phyloP scores from a whole-genome alignment of 2,329 filamentous ascomycete species.

The Sclerotinia sclerotiorum region DNA sequence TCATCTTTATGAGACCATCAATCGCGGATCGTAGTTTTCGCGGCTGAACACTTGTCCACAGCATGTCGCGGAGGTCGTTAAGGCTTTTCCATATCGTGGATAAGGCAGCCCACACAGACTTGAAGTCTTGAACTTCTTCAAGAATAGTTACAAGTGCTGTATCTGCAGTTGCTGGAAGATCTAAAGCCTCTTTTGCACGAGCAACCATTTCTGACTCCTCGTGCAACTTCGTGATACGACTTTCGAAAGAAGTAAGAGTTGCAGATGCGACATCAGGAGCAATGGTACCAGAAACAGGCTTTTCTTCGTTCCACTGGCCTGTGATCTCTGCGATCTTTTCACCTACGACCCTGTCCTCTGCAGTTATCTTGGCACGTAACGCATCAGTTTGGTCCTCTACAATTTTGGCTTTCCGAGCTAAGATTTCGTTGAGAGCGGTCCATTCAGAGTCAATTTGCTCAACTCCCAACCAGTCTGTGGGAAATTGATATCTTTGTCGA shows the following conservation, averaged over 20 bases:
- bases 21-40: constrained; percentile 88
- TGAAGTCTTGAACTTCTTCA: constrained; percentile 97
- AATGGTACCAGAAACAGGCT: constrained; percentile 92
- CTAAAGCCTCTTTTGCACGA: constrained; percentile 94
- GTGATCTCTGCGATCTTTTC: constrained; percentile 86
- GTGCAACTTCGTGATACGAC: constrained; percentile 79
- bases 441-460: constrained; percentile 97
- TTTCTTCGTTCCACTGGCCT: constrained; percentile 89
- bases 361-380: constrained; percentile 87
- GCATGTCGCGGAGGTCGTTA: constrained; percentile 85
- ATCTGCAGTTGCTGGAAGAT: constrained; percentile 77
- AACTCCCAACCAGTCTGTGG: constrained; percentile 89
- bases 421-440: constrained; percentile 87
- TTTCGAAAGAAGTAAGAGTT: constrained; percentile 79
- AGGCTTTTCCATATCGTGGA: constrained; percentile 96
- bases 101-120: constrained; percentile 94
- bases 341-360: constrained; percentile 87
- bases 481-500: constrained; percentile 91
- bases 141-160: constrained; percentile 81
- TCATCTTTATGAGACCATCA: constrained; percentile 93
- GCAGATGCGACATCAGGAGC: constrained; percentile 84
- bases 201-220: constrained; percentile 90
- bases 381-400: constrained; percentile 96
- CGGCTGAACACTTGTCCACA: constrained; percentile 95
- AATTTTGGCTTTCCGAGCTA: constrained; percentile 89